Evolutionary conservation across 306 rosid species (phyloP), one percentile per base, ranked within the genome.

Genomic region (Acacia confusa): DNA sequence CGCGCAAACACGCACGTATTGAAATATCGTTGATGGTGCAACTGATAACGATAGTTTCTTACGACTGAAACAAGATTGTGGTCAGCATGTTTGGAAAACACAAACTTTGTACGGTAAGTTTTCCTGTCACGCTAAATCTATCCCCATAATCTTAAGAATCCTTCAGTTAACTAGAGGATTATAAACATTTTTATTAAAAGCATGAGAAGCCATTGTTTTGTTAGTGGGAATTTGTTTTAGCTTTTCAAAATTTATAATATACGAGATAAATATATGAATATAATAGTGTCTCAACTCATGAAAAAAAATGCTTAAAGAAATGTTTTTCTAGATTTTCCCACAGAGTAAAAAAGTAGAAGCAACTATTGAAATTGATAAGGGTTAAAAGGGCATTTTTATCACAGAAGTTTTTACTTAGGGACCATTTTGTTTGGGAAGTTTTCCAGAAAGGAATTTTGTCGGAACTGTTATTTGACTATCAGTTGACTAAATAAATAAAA

Each of bases 251-350:
- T n/a, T n/a, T n/a, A n/a, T n/a, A n/a, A 34, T 34, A 34, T 3
- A 32, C 4, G 4, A 5, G 8, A 5, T 36, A 36, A 36, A 0
- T 36, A 6, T 36, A 0, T 36, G 8, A 6, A 0, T 5, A 36
- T 0, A 36, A 0, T 36, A 36, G 0, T 36, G 0, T 6, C 8
- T 36, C 40, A 0, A 4, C 40, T 6, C 6, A 36, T 0, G 34
- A 30, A 36, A 36, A 34, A 34, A 6, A 36, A 0, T 36, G 7
- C 0, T 36, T 6, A 36, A 36, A 36, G 0, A 36, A 36, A 0
- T 36, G 0, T 0, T 36, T 6, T 36, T 36, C 1, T 36, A 0
- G 40, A 6, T 36, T 36, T 36, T 36, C 7, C 8, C 0, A 6
- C 1, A 0, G 1, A 6, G 8, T 34, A 36, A 36, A 36, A 6